Conservation (phyloP, 2,329 filamentous ascomycete genomes). For the Apiospora marii region DNA sequence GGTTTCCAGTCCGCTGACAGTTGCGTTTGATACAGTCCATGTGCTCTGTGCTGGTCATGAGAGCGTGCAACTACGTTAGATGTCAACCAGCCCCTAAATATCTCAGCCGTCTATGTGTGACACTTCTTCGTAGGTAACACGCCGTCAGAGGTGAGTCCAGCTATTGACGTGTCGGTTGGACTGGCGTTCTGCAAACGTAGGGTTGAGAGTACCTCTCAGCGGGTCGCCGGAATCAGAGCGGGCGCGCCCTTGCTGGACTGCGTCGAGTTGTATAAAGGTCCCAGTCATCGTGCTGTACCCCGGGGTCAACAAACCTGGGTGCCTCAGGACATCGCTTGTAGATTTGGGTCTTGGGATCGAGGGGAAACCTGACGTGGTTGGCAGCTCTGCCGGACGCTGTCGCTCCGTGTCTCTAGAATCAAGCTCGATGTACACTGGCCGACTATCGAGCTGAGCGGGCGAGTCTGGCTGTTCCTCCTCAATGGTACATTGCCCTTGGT, state of each 20-base stretch:
- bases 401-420: slow-evolving; percentile 30
- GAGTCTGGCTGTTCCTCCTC: not conserved
- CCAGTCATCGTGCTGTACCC: slow-evolving; percentile 2
- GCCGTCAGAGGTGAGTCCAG: slow-evolving; percentile 29
- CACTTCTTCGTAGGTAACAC: not conserved
- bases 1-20: not conserved
- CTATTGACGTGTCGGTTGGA: slow-evolving; percentile 28
- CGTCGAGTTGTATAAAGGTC: not conserved
- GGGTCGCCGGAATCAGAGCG: not conserved
- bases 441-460: slow-evolving; percentile 26
- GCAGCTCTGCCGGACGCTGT: slow-evolving; percentile 15
- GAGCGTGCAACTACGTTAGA: not conserved
- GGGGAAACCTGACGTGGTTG: not conserved
- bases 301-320: slow-evolving; percentile 22
- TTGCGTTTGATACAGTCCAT: not conserved
- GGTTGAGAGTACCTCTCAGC: slow-evolving; percentile 29
- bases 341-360: not conserved
- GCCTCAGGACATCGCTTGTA: not conserved
- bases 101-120: not conserved
- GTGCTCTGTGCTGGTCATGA: not conserved
- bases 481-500: not conserved
- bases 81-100: not conserved
- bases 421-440: slow-evolving; percentile 32
- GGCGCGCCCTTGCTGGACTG: not conserved
- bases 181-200: slow-evolving; percentile 26